Conservation (phyloP, 2,329 filamentous ascomycete genomes). For the Claviceps africana region DNA sequence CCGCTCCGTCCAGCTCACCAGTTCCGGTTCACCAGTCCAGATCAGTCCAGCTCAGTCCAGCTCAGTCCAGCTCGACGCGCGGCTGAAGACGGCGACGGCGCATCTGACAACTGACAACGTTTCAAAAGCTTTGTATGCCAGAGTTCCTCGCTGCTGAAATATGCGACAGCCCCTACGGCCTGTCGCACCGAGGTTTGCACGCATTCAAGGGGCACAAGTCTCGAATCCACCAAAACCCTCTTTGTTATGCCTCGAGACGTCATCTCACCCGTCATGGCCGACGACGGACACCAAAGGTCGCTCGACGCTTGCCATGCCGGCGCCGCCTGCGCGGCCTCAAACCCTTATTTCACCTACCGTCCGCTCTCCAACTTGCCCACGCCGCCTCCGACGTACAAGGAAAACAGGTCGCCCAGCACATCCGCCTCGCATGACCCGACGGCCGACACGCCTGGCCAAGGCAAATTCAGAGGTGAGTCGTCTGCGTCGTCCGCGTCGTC, state of each 20-base stretch:
- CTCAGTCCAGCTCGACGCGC: neutral
- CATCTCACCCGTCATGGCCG: neutral
- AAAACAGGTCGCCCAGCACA: conserved; percentile 25
- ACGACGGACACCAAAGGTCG: conserved; percentile 21
- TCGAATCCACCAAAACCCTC: neutral
- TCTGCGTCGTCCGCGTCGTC: no score
- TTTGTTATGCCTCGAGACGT: conserved; percentile 4
- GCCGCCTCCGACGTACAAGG: conserved; percentile 42
- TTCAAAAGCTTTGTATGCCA: neutral
- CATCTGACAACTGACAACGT: neutral
- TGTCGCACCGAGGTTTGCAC: conserved; percentile 2
- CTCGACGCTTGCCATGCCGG: no score
- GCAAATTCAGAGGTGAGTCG: conserved; percentile 25
- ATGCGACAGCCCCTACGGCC: conserved; percentile 5
- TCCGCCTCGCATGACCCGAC: conserved; percentile 20
- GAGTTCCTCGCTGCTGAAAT: conserved; percentile 1
- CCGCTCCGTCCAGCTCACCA: no score
- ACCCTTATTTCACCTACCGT: conserved; percentile 49
- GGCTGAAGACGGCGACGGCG: neutral
- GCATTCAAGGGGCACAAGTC: conserved; percentile 1
- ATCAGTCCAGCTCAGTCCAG: no score
- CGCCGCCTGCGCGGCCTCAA: conserved; percentile 13
- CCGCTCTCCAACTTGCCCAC: conserved; percentile 55
- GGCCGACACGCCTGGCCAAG: conserved; percentile 29
- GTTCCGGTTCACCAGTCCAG: no score